Conservation (phyloP, 306 rosid genomes). For the Pterocarpus macrocarpus region DNA sequence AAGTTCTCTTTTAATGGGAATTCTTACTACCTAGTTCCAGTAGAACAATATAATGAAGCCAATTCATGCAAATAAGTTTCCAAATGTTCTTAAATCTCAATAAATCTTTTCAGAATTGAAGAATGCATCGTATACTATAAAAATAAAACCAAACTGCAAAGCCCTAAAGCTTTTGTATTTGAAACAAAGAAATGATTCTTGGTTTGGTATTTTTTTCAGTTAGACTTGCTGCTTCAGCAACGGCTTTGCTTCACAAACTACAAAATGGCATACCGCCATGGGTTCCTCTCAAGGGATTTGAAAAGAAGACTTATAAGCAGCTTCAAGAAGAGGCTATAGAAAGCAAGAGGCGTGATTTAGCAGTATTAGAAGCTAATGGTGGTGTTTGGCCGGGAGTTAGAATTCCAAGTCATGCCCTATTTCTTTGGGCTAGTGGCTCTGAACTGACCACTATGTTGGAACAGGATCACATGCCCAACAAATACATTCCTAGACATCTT, state of each 20-base stretch:
- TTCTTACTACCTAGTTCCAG: not conserved
- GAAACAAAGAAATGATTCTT: constrained; percentile 43
- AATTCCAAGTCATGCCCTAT: constrained; percentile 90
- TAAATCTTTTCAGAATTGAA: not conserved
- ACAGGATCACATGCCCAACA: constrained; percentile 98
- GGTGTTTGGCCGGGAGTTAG: constrained; percentile 95
- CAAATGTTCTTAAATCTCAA: not conserved
- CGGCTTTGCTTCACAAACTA: constrained; percentile 86
- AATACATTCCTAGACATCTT: constrained; percentile 80
- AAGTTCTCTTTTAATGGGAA: no score
- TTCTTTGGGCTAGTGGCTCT: constrained; percentile 99
- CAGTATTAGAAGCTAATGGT: constrained; percentile 88
- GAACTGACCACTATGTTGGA: constrained; percentile 82
- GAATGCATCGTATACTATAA: not conserved
- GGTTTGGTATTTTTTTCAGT: constrained; percentile 59
- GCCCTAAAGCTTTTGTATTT: constrained; percentile 16
- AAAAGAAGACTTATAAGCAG: constrained; percentile 84
- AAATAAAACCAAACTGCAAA: not conserved
- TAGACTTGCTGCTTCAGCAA: constrained; percentile 83
- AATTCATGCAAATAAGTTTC: constrained; percentile 17
- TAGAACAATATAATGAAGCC: constrained; percentile 25
- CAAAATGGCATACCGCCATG: constrained; percentile 94
- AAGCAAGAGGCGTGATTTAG: constrained; percentile 93
- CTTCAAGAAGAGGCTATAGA: constrained; percentile 90
- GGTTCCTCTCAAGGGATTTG: constrained; percentile 94